These are phyloP conservation scores for Gomphus bonarii DNA, from an alignment of 1,284 basidiomycete genomes.

Conservation along the genomic window DNA sequence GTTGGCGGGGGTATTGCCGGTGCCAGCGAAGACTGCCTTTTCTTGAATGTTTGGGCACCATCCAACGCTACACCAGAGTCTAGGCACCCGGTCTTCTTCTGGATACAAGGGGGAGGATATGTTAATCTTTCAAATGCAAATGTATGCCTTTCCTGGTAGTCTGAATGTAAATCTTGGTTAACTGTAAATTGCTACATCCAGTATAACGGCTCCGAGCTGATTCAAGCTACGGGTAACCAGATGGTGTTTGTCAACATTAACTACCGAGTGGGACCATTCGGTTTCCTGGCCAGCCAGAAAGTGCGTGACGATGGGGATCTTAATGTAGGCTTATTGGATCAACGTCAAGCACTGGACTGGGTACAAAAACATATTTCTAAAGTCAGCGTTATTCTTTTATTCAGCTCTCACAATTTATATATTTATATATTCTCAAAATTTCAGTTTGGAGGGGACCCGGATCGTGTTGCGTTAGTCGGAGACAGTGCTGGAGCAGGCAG, in stretches of 20 bases:
- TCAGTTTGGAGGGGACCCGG: slow-evolving; percentile 1
- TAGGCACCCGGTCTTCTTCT: slow-evolving; percentile 24
- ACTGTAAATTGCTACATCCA: not conserved
- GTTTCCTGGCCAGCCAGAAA: slow-evolving; percentile 21
- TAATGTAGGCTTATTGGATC: slow-evolving; percentile 20
- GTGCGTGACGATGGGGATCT: slow-evolving; percentile 19
- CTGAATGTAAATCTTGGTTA: too few relatives aligned
- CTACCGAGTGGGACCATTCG: slow-evolving; percentile 28
- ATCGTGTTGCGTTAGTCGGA: slow-evolving; percentile 20
- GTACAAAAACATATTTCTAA: slow-evolving; percentile 8
- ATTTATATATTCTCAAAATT: too few relatives aligned
- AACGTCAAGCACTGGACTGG: slow-evolving; percentile 10
- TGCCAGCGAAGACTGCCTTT: slow-evolving; percentile 27
- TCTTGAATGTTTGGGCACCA: slow-evolving; percentile 26
- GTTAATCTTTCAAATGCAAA: slow-evolving; percentile 11
- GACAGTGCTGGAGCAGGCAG: slow-evolving; percentile 10
- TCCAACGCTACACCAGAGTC: slow-evolving; percentile 15
- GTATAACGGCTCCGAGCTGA: slow-evolving; percentile 13
- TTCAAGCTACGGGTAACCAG: slow-evolving; percentile 15
- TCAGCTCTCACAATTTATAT: too few relatives aligned
- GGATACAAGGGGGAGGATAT: slow-evolving; percentile 28
- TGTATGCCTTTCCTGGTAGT: not conserved
- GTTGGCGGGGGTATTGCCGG: not conserved
- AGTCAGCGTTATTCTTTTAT: not conserved
- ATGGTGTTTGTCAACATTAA: slow-evolving; percentile 25